phyloP scores from a whole-genome alignment of 202 grass and related monocot species.

The Setaria viridis region DNA sequence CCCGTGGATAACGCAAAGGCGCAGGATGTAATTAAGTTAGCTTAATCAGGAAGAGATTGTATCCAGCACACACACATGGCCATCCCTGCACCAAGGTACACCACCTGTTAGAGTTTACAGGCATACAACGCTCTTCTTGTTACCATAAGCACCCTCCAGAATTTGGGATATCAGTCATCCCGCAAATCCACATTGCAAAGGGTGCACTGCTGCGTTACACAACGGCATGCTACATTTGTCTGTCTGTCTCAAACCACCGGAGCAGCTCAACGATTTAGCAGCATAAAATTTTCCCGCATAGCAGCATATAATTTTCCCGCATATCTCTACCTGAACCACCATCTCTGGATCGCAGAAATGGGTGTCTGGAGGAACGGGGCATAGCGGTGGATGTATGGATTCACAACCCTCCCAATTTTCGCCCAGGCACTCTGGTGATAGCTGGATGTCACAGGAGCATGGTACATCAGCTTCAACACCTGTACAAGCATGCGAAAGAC shows the following conservation, averaged over 20 bases:
- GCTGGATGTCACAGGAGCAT: conserved; percentile 60
- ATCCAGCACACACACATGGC: background rate
- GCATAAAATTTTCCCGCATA: background rate
- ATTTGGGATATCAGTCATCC: background rate
- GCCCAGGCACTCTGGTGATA: conserved; percentile 80
- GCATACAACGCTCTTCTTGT: conserved; percentile 23
- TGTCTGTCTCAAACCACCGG: background rate
- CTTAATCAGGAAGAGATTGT: background rate
- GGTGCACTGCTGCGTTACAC: conserved; percentile 8
- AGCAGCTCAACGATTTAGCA: background rate
- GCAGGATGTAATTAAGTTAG: background rate
- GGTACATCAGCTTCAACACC: conserved; percentile 92
- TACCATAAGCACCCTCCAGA: background rate
- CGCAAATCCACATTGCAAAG: background rate
- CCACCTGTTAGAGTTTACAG: background rate
- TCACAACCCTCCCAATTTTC: conserved; percentile 60
- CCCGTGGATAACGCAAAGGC: background rate
- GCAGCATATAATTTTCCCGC: background rate
- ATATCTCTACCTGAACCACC: conserved; percentile 77
- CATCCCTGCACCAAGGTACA: conserved; percentile 3
- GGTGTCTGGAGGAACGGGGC: conserved; percentile 67
- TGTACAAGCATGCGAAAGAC: conserved; percentile 37
- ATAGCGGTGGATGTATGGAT: conserved; percentile 78
- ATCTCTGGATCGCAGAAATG: conserved; percentile 70
- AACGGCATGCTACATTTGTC: background rate